A percentile compares a stretch with the other conserved stretches of the same genome.
Conservation (phyloP, 108 stramenopile species). For the Cyclostephanos invisitatus region DNA sequence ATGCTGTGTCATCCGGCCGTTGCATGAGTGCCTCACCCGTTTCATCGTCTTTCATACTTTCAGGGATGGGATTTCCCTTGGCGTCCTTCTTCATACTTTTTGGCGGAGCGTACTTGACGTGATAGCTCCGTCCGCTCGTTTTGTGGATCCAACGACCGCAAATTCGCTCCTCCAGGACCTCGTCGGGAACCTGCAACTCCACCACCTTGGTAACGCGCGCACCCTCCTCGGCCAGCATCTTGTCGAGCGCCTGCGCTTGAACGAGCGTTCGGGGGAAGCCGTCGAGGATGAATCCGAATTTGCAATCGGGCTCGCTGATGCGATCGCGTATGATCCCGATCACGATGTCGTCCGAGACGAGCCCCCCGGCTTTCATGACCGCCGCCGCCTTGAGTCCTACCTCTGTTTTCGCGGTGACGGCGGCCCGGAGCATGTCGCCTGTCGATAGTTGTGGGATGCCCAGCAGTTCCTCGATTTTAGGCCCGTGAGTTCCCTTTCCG, state of each 20-base stretch:
- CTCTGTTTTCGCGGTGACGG: constrained; percentile 94
- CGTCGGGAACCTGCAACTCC: constrained; percentile 93
- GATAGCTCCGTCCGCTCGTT: constrained; percentile 91
- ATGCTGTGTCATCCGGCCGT: constrained; percentile 95
- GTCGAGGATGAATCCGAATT: constrained; percentile 96
- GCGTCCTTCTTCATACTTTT: constrained; percentile 75
- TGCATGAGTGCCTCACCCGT: constrained; percentile 96
- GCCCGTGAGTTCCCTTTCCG: constrained; percentile 90
- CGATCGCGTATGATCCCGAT: constrained; percentile 95
- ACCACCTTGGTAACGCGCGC: constrained; percentile 92
- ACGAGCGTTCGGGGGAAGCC: constrained; percentile 97
- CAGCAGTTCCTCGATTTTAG: constrained; percentile 84
- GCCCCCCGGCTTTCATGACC: constrained; percentile 97
- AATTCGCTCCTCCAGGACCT: constrained; percentile 95
- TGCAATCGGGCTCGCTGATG: constrained; percentile 90
- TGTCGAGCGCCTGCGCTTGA: constrained; percentile 96
- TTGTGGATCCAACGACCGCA: constrained; percentile 97
- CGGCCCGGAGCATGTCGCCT: constrained; percentile 99
- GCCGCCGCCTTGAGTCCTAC: constrained; percentile 96
- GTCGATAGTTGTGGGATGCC: constrained; percentile 90
- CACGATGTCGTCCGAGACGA: constrained; percentile 96
- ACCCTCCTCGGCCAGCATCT: constrained; percentile 88
- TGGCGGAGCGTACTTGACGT: constrained; percentile 96
- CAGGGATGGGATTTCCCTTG: constrained; percentile 66
- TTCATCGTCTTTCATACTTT: constrained; percentile 88